Base-by-base conservation (phyloP, 2,329 filamentous ascomycete genomes). In the Exophiala oligosperma region DNA sequence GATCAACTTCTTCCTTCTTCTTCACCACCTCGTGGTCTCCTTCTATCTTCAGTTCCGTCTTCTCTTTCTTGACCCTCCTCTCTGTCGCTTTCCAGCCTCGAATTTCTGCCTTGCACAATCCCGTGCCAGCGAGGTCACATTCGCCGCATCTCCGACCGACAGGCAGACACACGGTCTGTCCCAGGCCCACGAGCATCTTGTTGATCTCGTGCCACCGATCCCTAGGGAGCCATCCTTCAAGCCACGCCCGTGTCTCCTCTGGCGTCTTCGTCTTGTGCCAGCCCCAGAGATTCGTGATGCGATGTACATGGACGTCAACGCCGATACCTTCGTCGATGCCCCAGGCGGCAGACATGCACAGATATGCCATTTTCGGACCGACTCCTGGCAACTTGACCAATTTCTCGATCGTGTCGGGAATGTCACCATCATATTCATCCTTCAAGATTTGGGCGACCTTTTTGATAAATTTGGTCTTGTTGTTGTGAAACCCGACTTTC, bases 151-250 rank as follows among this genome's bases (percentile, higher is more conserved):
- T 85, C 63, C 87, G 81, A 0, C 89, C 90, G 1, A 93, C 84
- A 0, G 92, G 91, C 63, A 91, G 76, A 71, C 92, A 97, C 23
- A 94, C 85, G 1, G 86, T 90, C 80, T 97, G 92, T 0, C 92
- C 92, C 61, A 96, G 80, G 0, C 92, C 92, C 32, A 97, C 92
- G 40, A 97, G 81, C 72, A 96, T 75, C 76, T 88, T 86, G 73
- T 97, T 97, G 72, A 97, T 95, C 74, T 96, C 91, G 73, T 90
- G 89, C 92, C 92, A 97, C 68, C 84, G 86, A 51, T 96, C 90
- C 59, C 75, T 82, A 2, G 92, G 92, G 67, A 97, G 77, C 92
- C 92, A 97, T 14, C 80, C 80, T 76, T 97, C 84, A 58, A 97
- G 78, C 35, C 85, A 84, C 54, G 80, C 76, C 44, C 92, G 81